These are phyloP conservation scores for Beauveria medogensis DNA, from an alignment of 2,329 filamentous ascomycete genomes.

Conservation along the genomic window DNA sequence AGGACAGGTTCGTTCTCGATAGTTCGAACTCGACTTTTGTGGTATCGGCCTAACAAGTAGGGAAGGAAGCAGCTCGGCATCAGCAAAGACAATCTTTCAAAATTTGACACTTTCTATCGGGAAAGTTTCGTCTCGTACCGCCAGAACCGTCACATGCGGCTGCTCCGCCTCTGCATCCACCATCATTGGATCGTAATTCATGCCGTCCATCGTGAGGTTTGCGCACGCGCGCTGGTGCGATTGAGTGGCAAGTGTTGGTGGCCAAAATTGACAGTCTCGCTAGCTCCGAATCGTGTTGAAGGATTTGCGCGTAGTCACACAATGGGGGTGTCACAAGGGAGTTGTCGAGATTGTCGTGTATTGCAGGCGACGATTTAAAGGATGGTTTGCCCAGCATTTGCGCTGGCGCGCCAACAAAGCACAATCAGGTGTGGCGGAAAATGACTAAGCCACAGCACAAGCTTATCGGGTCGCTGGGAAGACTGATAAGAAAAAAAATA, in stretches of 20 bases:
- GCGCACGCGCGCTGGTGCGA: conserved; percentile 4
- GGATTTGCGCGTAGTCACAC: not conserved
- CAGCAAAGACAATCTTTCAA: conserved; percentile 5
- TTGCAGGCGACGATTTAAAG: not conserved
- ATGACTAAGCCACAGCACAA: conserved; percentile 10
- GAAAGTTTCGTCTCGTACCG: conserved; percentile 32
- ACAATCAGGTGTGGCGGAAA: not conserved
- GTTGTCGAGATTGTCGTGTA: not conserved
- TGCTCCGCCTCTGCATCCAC: conserved; percentile 51
- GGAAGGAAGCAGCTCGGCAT: conserved; percentile 1
- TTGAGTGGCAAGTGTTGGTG: not conserved
- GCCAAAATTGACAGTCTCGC: not conserved
- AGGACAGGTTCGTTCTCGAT: conserved; percentile 77
- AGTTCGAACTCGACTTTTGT: conserved; percentile 88
- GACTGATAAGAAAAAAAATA: conserved; percentile 11
- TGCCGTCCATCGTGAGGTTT: conserved; percentile 30
- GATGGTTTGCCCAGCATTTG: not conserved
- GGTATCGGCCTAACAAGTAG: conserved; percentile 57
- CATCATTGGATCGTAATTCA: conserved; percentile 55
- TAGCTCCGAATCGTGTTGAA: not conserved
- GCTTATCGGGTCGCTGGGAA: not conserved
- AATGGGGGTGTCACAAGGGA: not conserved
- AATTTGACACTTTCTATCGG: not conserved
- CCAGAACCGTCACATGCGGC: conserved; percentile 52
- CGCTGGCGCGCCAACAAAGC: not conserved